Conservation (phyloP, 139 green algal species). For the Microglena sp. region DNA sequence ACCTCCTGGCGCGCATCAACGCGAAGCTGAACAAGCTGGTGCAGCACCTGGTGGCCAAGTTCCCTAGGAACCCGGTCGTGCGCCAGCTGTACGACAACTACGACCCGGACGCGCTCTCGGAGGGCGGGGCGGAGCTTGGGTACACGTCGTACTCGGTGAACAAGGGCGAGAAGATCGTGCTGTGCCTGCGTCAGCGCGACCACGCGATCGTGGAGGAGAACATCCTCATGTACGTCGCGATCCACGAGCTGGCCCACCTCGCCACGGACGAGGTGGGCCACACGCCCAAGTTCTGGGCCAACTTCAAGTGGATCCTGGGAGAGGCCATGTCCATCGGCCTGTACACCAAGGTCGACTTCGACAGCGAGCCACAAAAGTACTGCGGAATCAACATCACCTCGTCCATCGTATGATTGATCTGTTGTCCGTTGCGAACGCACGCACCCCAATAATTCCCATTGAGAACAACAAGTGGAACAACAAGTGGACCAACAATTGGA, state of each 20-base stretch:
- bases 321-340: constrained; percentile 13
- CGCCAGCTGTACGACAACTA: neutral
- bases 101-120: constrained; percentile 12
- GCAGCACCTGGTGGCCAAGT: constrained; percentile 6
- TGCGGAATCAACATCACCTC: constrained; percentile 20
- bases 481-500: no score
- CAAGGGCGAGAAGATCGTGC: constrained; percentile 22
- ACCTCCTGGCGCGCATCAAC: constrained; percentile 11
- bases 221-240: constrained; percentile 15
- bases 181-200: constrained; percentile 10
- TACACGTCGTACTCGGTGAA: constrained; percentile 23
- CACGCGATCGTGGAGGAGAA: constrained; percentile 11
- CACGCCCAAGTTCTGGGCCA: constrained; percentile 14
- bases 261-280: constrained; percentile 14
- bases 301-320: constrained; percentile 4
- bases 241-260: constrained; percentile 22
- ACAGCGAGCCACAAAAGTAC: neutral
- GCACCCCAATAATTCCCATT: no score
- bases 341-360: constrained; percentile 11
- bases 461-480: no score
- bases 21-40: neutral
- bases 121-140: constrained; percentile 7
- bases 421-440: no score
- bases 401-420: constrained; percentile 5
- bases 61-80: neutral